Conservation (phyloP, 169 alveolate genomes). For the Prorocentrum cordatum region DNA sequence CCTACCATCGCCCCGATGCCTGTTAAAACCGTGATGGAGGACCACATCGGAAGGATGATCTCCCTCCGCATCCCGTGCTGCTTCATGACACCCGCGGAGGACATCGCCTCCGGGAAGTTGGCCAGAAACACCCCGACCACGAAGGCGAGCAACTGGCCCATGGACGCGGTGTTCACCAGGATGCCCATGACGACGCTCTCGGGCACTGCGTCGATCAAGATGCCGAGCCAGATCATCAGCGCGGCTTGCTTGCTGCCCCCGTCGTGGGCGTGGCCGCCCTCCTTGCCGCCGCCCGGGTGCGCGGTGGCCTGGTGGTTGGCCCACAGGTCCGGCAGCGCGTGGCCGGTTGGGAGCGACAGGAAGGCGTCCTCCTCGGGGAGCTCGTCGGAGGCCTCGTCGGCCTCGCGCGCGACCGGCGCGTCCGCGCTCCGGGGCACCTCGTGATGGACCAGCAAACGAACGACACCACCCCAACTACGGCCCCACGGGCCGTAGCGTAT, state of each 20-base stretch:
- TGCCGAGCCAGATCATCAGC: neutral
- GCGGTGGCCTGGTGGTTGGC: neutral
- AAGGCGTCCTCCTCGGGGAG: neutral
- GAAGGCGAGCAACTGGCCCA: neutral
- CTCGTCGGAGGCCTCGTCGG: too few species aligned
- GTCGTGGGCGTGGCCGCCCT: neutral
- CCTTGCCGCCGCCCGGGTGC: neutral
- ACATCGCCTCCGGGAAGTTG: slow-evolving; percentile 28
- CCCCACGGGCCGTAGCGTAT: too few species aligned
- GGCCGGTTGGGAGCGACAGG: neutral
- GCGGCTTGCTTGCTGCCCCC: slow-evolving; percentile 1
- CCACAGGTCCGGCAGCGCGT: neutral
- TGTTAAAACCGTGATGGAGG: neutral
- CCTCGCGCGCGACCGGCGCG: too few species aligned
- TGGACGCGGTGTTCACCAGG: neutral
- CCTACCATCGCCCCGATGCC: slow-evolving; percentile 3
- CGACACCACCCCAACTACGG: too few species aligned
- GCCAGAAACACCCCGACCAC: slow-evolving; percentile 15
- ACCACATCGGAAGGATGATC: neutral
- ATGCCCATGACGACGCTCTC: slow-evolving; percentile 16
- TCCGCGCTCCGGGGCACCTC: too few species aligned
- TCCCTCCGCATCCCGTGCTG: neutral
- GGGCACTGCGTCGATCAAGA: slow-evolving; percentile 2
- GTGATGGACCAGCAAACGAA: too few species aligned
- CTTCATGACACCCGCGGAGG: neutral